Percentiles rank a stretch among this genome's conserved stretches.
Evolutionary conservation across 768 basidiomycete species (phyloP).

Genomic region (Tremella yokohamensis): DNA sequence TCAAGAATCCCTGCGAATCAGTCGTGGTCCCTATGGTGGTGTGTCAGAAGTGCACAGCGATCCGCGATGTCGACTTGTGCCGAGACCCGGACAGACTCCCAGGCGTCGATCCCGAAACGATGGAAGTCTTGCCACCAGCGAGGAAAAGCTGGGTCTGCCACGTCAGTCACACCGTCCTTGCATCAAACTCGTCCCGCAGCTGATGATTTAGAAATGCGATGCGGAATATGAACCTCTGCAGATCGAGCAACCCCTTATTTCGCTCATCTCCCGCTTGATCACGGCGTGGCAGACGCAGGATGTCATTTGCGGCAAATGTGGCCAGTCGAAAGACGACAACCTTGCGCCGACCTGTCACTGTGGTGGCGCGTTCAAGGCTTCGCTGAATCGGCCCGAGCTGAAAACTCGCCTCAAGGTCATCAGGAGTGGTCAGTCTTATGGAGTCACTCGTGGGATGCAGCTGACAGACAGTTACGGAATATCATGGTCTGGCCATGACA

Average conservation of each 20-base stretch:
- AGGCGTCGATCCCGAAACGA: slow-evolving; percentile 37
- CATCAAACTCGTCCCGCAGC: slow-evolving; percentile 56
- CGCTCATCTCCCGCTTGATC: slow-evolving; percentile 67
- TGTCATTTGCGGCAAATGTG: slow-evolving; percentile 79
- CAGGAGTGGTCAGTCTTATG: slow-evolving; percentile 55
- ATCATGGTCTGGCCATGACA: slow-evolving; percentile 47
- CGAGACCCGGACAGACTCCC: slow-evolving; percentile 81
- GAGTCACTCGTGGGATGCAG: slow-evolving; percentile 7
- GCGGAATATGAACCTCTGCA: slow-evolving; percentile 82
- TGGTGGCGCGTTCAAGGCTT: slow-evolving; percentile 76
- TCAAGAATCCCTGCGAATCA: slow-evolving; percentile 87
- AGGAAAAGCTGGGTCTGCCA: slow-evolving; percentile 52
- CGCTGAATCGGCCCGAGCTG: slow-evolving; percentile 67
- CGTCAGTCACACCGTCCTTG: slow-evolving; percentile 28
- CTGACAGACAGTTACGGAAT: slow-evolving; percentile 37
- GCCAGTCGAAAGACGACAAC: slow-evolving; percentile 85
- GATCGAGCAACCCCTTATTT: slow-evolving; percentile 83
- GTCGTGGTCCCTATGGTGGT: slow-evolving; percentile 80
- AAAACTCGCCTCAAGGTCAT: slow-evolving; percentile 72
- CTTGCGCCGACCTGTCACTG: slow-evolving; percentile 79
- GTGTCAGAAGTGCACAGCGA: slow-evolving; percentile 76
- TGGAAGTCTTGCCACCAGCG: slow-evolving; percentile 51
- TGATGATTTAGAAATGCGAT: slow-evolving; percentile 59
- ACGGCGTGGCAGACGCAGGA: slow-evolving; percentile 82
- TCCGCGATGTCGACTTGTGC: slow-evolving; percentile 93